Base-by-base conservation (phyloP, 129 eudicot species). In the Helichrysum umbraculigerum region DNA sequence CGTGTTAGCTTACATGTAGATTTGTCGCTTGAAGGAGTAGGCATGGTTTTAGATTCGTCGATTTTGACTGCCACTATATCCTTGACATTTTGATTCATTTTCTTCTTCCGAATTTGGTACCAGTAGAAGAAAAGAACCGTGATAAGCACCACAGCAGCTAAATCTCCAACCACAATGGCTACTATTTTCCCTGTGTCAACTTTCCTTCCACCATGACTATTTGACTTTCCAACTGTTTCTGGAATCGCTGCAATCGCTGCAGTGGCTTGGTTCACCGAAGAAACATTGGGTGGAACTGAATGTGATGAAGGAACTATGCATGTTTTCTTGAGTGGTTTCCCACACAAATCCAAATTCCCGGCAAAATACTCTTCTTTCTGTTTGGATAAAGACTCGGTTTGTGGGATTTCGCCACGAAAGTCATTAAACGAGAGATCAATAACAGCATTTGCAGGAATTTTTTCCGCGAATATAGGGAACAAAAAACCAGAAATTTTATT, bases 201-300 rank as follows among this genome's bases (percentile, higher is more conserved):
- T 67, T 82, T 68, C 72, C 83, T 78, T 44, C 89, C 82, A 37
- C 81, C 66, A 7, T 66, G 70, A 2, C 33, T 2, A 68, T 34
- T 19, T 37, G 73, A 16, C 30, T 52, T 71, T 74, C 68, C 76
- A 2, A 89, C 85, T 2, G 82, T 82, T 29, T 78, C 89, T 16
- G 99, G 97, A 70, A 95, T 89, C 0, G 92, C 99, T 29, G 99
- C 89, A 54, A 96, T 76, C 4, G 95, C 85, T n/a, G 99, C 87
- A 54, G 92, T 78, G 1, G 95, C 81, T 1, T 78, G 22, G 2
- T 54, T 63, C 41, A 57, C 63, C 0, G 21, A 28, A 11, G 88
- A 52, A 17, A 74, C 72, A 71, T 87, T 89, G 25, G 99, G 97
- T 2, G 87, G 94, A 5, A 35, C 50, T 7, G 97, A 82, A 6